phyloP scores from a whole-genome alignment of 78 protist species.

The slime mould (Dictyostelium discoideum) region dicty_2.7 NC_007088.5:565501-566000 shows the following conservation, averaged over 20 bases:
- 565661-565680: background rate
- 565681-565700: background rate
- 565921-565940: too few relatives aligned
- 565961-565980: background rate
- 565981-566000: background rate
- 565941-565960: background rate
- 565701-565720: background rate
- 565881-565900: background rate
- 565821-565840: background rate
- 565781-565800: background rate
- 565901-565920: background rate
- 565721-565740: background rate
- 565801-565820: background rate
- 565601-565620: background rate
- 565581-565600: too few relatives aligned
- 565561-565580: background rate
- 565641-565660: background rate
- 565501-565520: background rate
- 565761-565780: background rate
- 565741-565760: background rate
- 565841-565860: background rate
- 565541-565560: background rate
- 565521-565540: background rate
- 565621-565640: background rate
- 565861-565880: background rate